A percentile compares a stretch with the other conserved stretches of the same genome.
phyloP scores from a whole-genome alignment of 2,329 filamentous ascomycete species.

The Aspergillus neoniger region DNA sequence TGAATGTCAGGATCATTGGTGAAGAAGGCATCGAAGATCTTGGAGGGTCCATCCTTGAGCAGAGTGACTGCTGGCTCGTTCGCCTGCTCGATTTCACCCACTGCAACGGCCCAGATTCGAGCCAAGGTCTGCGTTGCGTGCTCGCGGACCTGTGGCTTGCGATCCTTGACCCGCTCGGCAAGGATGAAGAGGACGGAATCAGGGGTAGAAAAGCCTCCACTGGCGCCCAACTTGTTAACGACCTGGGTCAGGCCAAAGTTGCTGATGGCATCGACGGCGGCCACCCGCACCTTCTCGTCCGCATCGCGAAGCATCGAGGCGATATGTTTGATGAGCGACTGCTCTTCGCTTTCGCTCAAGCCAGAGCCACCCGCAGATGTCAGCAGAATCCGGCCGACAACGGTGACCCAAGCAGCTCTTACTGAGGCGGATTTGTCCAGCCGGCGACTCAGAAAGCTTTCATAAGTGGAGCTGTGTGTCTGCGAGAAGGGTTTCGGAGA shows the following conservation, averaged over 20 bases:
- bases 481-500: conserved; percentile 89
- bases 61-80: conserved; percentile 74
- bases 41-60: conserved; percentile 79
- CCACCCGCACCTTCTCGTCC: conserved; percentile 87
- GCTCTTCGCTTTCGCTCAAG: conserved; percentile 79
- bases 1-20: conserved; percentile 87
- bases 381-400: conserved; percentile 80
- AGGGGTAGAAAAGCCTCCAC: conserved; percentile 72
- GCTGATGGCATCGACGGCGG: conserved; percentile 82
- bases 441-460: conserved; percentile 79
- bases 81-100: conserved; percentile 79
- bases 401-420: conserved; percentile 81
- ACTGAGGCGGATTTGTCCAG: conserved; percentile 85
- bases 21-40: conserved; percentile 84
- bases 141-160: conserved; percentile 75
- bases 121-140: conserved; percentile 84
- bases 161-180: conserved; percentile 85
- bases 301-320: conserved; percentile 80
- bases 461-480: conserved; percentile 74
- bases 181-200: conserved; percentile 79
- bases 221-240: conserved; percentile 75
- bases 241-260: conserved; percentile 79
- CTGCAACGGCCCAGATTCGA: conserved; percentile 90
- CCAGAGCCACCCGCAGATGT: conserved; percentile 91
- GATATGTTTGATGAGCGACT: conserved; percentile 70